Evolutionary conservation across 1,284 basidiomycete species (phyloP).

Genomic region (Inonotus obliquus): DNA sequence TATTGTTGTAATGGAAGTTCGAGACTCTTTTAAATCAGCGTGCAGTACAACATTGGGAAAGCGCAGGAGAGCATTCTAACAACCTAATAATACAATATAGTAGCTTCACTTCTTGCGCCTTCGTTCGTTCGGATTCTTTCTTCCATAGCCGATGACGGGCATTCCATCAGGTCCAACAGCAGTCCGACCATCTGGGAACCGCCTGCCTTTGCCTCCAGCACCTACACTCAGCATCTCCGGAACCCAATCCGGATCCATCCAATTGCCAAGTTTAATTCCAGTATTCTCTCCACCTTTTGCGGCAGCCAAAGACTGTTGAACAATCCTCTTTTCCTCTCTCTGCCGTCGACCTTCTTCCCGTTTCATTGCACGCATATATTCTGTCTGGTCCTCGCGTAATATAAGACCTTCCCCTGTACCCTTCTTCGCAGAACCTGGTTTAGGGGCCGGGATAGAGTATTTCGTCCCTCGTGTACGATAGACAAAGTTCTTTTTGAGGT

Average conservation of each 20-base stretch:
- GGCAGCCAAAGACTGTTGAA: slow-evolving; percentile 55
- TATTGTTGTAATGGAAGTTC: not conserved
- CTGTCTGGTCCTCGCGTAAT: slow-evolving; percentile 85
- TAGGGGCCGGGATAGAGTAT: slow-evolving; percentile 91
- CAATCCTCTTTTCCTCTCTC: slow-evolving; percentile 74
- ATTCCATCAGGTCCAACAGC: slow-evolving; percentile 50
- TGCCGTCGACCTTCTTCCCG: slow-evolving; percentile 64
- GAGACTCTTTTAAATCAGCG: not conserved
- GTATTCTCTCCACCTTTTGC: slow-evolving; percentile 40
- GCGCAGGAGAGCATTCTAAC: slow-evolving; percentile 18
- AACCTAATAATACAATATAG: not conserved
- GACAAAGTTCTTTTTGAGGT: slow-evolving; percentile 93
- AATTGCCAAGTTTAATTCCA: slow-evolving; percentile 59
- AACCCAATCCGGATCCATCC: slow-evolving; percentile 96
- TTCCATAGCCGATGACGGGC: slow-evolving; percentile 80
- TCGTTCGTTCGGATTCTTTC: slow-evolving; percentile 83
- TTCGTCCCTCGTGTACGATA: slow-evolving; percentile 90
- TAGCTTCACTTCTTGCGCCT: slow-evolving; percentile 41
- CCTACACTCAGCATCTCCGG: slow-evolving; percentile 80
- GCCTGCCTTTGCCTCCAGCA: slow-evolving; percentile 70
- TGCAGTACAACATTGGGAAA: not conserved
- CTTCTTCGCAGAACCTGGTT: slow-evolving; percentile 82
- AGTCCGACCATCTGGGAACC: slow-evolving; percentile 42
- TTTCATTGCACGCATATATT: slow-evolving; percentile 81
- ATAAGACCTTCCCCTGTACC: slow-evolving; percentile 80